These are phyloP conservation scores for Solanum okadae DNA, from an alignment of 257 asterid species.

Conservation along the genomic window DNA sequence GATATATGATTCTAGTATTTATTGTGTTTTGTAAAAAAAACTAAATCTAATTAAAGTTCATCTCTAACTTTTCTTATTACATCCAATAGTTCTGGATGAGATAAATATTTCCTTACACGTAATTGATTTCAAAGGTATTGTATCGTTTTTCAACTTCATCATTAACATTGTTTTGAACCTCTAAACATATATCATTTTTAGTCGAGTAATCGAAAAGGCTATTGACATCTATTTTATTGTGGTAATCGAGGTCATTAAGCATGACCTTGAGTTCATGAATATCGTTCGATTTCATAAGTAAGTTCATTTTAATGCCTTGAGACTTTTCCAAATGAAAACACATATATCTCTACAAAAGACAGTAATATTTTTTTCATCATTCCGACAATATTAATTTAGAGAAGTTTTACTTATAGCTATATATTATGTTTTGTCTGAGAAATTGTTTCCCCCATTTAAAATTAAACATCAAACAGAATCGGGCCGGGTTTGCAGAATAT, in stretches of 20 bases:
- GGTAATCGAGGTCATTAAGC: rapidly evolving
- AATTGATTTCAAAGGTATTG: too few species aligned
- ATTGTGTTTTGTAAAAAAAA: too few species aligned
- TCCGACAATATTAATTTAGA: too few species aligned
- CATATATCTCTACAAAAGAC: too few species aligned
- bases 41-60: rapidly evolving
- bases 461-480: not conserved
- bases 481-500: not conserved
- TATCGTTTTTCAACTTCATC: too few species aligned
- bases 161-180: too few species aligned
- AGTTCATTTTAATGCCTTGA: too few species aligned
- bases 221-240: rapidly evolving
- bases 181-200: not conserved
- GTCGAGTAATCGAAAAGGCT: rapidly evolving
- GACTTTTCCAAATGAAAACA: too few species aligned
- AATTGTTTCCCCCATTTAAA: not conserved
- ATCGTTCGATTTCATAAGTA: too few species aligned
- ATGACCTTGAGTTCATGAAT: too few species aligned
- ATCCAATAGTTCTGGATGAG: rapidly evolving
- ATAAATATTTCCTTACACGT: rapidly evolving
- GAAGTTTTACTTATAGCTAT: not conserved
- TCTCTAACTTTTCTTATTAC: not conserved
- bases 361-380: too few species aligned
- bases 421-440: not conserved
- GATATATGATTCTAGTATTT: rapidly evolving